A percentile compares a stretch with the other conserved stretches of the same genome.
These are phyloP conservation scores for Phytophthora pseudosyringae DNA, from an alignment of 352 stramenopile genomes.

Conservation along the genomic window DNA sequence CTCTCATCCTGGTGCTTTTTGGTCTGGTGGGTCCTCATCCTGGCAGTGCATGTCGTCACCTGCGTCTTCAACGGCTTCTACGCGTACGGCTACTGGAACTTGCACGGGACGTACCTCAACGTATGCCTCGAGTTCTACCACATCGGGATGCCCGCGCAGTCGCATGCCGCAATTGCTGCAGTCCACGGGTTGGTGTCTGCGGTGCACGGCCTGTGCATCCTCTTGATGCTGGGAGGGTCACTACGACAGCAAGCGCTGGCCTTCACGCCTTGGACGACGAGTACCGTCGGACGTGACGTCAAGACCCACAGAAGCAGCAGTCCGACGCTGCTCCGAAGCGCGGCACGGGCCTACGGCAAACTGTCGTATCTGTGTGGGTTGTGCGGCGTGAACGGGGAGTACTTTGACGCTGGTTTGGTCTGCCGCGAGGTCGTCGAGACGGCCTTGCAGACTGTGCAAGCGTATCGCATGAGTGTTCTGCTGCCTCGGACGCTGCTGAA, in stretches of 20 bases:
- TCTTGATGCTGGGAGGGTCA: neutral
- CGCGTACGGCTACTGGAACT: neutral
- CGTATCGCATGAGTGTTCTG: slow-evolving; percentile 10
- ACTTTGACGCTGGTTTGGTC: slow-evolving; percentile 4
- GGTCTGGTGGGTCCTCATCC: slow-evolving; percentile 1
- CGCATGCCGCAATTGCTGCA: slow-evolving; percentile 4
- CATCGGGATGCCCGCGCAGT: slow-evolving; percentile 20
- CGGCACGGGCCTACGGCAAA: neutral
- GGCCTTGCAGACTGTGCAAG: neutral
- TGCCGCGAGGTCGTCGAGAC: neutral
- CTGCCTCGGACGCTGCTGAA: slow-evolving; percentile 3
- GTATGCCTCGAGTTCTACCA: slow-evolving; percentile 16
- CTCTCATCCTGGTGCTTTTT: neutral
- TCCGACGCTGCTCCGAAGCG: neutral
- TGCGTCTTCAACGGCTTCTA: neutral
- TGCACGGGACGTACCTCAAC: neutral
- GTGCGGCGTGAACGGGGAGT: neutral
- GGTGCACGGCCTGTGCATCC: neutral
- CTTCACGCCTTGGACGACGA: neutral
- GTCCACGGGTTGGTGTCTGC: neutral
- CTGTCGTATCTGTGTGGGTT: neutral
- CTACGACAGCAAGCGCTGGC: slow-evolving; percentile 3
- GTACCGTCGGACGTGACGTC: neutral
- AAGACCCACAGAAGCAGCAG: neutral
- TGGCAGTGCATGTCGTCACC: neutral